These are phyloP conservation scores for Phytophthora pluvialis DNA, from an alignment of 352 stramenopile genomes.

Conservation along the genomic window DNA sequence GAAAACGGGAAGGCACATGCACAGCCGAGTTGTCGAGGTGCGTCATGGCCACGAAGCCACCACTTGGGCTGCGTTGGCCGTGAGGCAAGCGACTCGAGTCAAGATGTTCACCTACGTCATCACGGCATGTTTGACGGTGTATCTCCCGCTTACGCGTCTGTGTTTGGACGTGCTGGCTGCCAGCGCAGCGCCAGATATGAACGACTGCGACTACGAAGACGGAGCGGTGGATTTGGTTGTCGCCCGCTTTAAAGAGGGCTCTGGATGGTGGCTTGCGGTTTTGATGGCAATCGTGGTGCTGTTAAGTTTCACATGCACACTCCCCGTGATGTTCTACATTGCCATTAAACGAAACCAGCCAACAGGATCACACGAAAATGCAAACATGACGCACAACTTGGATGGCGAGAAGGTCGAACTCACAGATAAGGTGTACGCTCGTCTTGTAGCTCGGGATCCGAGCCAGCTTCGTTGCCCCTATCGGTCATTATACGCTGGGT, in stretches of 20 bases:
- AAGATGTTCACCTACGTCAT: constrained; percentile 44
- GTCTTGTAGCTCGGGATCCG: background rate
- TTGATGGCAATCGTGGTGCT: background rate
- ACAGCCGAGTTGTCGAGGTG: constrained; percentile 42
- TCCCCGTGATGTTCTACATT: background rate
- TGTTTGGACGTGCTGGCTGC: constrained; percentile 31
- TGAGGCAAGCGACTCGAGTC: constrained; percentile 35
- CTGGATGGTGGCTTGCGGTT: background rate
- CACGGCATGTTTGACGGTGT: constrained; percentile 44
- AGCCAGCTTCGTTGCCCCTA: background rate
- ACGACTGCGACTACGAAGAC: no score
- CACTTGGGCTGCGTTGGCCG: constrained; percentile 30
- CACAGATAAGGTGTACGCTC: background rate
- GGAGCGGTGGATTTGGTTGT: background rate
- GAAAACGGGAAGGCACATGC: constrained; percentile 22
- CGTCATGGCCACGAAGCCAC: constrained; percentile 42
- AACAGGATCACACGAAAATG: background rate
- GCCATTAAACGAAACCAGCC: background rate
- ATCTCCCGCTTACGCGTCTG: constrained; percentile 43
- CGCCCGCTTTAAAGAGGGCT: background rate
- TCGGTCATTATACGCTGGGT: background rate
- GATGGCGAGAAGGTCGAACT: background rate
- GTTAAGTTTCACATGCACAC: background rate
- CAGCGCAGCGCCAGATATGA: background rate
- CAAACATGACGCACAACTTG: background rate